Percentiles rank a stretch among this genome's conserved stretches.
Evolutionary conservation across 805 yeast species (phyloP).

Genomic region (Wickerhamiella occidentalis): DNA sequence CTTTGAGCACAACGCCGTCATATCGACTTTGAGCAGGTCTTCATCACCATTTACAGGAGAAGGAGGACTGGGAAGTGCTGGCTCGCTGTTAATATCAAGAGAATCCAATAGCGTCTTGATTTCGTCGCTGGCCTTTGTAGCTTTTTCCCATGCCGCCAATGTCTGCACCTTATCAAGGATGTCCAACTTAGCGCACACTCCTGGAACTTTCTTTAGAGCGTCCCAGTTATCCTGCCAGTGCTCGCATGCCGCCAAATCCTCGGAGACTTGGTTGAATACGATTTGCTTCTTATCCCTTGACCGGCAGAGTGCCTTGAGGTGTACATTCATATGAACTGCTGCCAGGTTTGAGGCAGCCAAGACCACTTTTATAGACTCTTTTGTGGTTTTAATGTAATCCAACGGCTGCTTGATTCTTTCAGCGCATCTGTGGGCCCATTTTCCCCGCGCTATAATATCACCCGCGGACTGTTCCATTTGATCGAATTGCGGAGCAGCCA

Average conservation of each 20-base stretch:
- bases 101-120: neutral
- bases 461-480: neutral
- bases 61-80: neutral
- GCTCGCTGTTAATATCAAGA: neutral
- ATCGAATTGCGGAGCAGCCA: neutral
- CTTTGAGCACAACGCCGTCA: conserved; percentile 1
- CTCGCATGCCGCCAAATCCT: conserved; percentile 16
- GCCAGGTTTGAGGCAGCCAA: conserved; percentile 11
- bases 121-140: neutral
- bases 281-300: conserved; percentile 7
- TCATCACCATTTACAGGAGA: neutral
- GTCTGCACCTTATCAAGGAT: conserved; percentile 17
- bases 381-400: neutral
- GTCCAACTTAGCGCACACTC: conserved; percentile 16
- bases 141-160: conserved; percentile 7
- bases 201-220: conserved; percentile 10
- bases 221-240: conserved; percentile 17
- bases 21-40: neutral
- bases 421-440: conserved; percentile 7
- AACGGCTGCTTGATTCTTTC: neutral
- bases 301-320: conserved; percentile 2
- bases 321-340: conserved; percentile 11
- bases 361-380: neutral
- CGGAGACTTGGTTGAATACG: conserved; percentile 10
- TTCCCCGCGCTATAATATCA: neutral